These are phyloP conservation scores for Prinsepia uniflora DNA, from an alignment of 306 rosid genomes.

Conservation along the genomic window DNA sequence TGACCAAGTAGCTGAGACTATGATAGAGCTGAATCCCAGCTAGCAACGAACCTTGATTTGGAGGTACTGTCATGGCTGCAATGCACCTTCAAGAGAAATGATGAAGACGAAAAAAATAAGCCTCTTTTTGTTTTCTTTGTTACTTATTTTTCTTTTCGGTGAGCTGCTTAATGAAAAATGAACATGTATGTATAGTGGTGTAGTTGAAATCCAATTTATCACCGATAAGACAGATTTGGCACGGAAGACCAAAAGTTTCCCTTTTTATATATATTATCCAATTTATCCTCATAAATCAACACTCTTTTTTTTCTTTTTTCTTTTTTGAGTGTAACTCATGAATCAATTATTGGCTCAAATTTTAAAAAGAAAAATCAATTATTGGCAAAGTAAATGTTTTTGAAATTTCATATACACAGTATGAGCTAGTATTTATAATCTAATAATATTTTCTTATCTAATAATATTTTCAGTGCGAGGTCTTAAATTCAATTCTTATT, in stretches of 20 bases:
- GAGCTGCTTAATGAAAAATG: background rate
- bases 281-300: no score
- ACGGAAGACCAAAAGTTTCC: background rate
- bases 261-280: background rate
- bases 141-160: background rate
- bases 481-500: no score
- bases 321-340: no score
- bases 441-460: no score
- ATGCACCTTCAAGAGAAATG: background rate
- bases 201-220: background rate
- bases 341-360: no score
- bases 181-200: background rate
- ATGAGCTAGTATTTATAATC: no score
- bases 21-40: background rate
- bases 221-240: background rate
- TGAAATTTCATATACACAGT: no score
- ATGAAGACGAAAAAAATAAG: background rate
- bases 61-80: constrained; percentile 3
- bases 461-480: no score
- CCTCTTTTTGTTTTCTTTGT: background rate
- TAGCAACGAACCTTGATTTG: constrained; percentile 5
- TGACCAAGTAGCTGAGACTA: background rate
- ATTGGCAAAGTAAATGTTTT: no score
- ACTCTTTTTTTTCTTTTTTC: no score
- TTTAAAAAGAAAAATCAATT: no score